These are phyloP conservation scores for Colletotrichum tamarilloi DNA, from an alignment of 2,329 filamentous ascomycete species.

Conservation along the genomic window DNA sequence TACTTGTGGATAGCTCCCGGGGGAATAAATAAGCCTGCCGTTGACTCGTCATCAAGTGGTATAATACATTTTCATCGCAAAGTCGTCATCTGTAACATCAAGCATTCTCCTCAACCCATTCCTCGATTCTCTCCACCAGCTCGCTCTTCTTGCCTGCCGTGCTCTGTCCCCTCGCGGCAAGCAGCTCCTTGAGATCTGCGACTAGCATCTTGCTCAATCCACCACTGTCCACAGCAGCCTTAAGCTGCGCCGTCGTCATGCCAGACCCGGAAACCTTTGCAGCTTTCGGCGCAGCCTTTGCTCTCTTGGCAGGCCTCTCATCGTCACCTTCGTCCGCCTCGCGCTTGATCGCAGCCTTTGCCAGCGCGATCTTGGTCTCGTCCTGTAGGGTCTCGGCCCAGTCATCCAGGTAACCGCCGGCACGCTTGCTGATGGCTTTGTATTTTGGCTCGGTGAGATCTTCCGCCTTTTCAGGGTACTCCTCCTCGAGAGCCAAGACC, in stretches of 20 bases:
- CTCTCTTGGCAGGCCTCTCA: constrained; percentile 59
- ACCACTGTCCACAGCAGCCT: constrained; percentile 55
- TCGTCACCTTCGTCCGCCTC: constrained; percentile 59
- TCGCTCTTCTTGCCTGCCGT: constrained; percentile 64
- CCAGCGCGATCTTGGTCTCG: constrained; percentile 54
- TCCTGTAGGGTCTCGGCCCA: constrained; percentile 78
- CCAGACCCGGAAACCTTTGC: constrained; percentile 46
- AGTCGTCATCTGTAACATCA: constrained; percentile 20
- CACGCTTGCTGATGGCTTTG: constrained; percentile 89
- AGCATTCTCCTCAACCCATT: constrained; percentile 64
- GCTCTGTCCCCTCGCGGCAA: constrained; percentile 59
- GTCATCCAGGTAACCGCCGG: constrained; percentile 80
- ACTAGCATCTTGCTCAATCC: constrained; percentile 66
- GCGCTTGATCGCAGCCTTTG: constrained; percentile 60
- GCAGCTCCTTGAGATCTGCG: constrained; percentile 60
- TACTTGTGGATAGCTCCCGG: not conserved
- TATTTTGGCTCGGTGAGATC: constrained; percentile 89
- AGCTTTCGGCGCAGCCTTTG: constrained; percentile 45
- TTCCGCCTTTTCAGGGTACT: constrained; percentile 77
- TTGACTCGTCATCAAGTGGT: not conserved
- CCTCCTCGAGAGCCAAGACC: constrained; percentile 90
- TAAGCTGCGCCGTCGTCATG: constrained; percentile 59
- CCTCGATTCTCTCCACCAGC: constrained; percentile 64
- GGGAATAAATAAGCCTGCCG: not conserved
- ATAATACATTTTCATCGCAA: constrained; percentile 13